Evolutionary conservation across 1,139 yeast species (phyloP).

Genomic region (Suhomyces guaymorum): DNA sequence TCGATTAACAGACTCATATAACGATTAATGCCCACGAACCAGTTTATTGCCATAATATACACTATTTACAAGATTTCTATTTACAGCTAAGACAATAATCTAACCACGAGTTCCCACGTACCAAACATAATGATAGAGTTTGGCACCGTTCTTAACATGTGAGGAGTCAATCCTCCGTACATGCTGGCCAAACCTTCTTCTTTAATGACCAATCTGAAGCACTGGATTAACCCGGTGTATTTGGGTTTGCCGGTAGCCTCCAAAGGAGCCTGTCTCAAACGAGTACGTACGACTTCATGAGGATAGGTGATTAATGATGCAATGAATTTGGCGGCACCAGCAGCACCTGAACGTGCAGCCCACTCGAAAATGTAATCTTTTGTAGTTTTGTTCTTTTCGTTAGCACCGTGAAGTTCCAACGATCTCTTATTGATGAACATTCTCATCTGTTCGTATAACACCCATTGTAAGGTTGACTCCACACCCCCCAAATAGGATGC

Average conservation of each 20-base stretch:
- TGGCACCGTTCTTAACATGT: slow-evolving; percentile 93
- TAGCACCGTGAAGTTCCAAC: slow-evolving; percentile 44
- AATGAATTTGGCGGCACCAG: slow-evolving; percentile 91
- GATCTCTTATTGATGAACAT: slow-evolving; percentile 62
- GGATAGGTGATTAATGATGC: slow-evolving; percentile 96
- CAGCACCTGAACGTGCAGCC: slow-evolving; percentile 97
- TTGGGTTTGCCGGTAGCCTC: slow-evolving; percentile 75
- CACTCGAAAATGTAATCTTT: slow-evolving; percentile 77
- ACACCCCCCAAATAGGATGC: slow-evolving; percentile 94
- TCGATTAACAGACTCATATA: too few relatives aligned
- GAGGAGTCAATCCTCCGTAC: slow-evolving; percentile 98
- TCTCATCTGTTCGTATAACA: slow-evolving; percentile 93
- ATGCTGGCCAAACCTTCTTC: slow-evolving; percentile 92
- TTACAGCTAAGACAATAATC: slow-evolving; percentile 48
- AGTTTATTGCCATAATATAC: slow-evolving; percentile 2
- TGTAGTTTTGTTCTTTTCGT: slow-evolving; percentile 47
- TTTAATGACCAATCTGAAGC: slow-evolving; percentile 76
- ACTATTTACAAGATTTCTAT: slow-evolving; percentile 15
- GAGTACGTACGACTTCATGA: slow-evolving; percentile 94
- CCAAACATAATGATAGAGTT: slow-evolving; percentile 99
- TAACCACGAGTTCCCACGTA: slow-evolving; percentile 93
- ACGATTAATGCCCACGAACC: too few relatives aligned
- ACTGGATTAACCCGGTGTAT: slow-evolving; percentile 86
- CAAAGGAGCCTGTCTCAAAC: slow-evolving; percentile 91
- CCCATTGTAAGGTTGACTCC: slow-evolving; percentile 96